These are phyloP conservation scores for Phytophthora lateralis DNA, from an alignment of 352 stramenopile species.

Conservation along the genomic window DNA sequence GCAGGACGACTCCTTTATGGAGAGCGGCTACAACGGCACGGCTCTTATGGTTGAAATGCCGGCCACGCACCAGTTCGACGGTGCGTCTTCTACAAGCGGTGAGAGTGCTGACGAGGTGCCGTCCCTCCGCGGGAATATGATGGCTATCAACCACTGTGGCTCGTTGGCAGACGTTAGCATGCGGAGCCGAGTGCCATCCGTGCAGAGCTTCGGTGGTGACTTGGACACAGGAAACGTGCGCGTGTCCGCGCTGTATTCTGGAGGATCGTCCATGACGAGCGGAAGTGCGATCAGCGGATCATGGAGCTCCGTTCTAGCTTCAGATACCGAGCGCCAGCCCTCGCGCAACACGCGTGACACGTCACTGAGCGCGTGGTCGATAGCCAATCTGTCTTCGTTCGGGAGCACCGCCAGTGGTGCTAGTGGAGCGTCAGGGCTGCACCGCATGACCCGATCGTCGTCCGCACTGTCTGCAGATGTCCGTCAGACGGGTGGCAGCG, in stretches of 20 bases:
- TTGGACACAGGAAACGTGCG: constrained; percentile 26
- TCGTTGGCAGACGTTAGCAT: constrained; percentile 20
- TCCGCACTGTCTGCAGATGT: constrained; percentile 25
- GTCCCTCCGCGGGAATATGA: constrained; percentile 21
- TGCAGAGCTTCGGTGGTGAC: constrained; percentile 22
- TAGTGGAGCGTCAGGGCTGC: constrained; percentile 15
- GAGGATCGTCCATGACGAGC: constrained; percentile 56
- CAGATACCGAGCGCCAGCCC: constrained; percentile 48
- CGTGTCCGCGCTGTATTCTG: constrained; percentile 37
- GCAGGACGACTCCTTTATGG: constrained; percentile 43
- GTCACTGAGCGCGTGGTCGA: constrained; percentile 62
- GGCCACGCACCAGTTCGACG: constrained; percentile 22
- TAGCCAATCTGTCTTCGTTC: constrained; percentile 47
- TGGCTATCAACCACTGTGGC: constrained; percentile 15
- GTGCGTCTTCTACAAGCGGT: constrained; percentile 22
- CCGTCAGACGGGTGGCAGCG: constrained; percentile 12
- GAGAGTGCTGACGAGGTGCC: constrained; percentile 34
- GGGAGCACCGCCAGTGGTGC: constrained; percentile 29
- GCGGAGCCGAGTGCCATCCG: constrained; percentile 19
- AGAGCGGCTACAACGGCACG: constrained; percentile 32
- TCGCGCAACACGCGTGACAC: constrained; percentile 77
- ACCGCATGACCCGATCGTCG: constrained; percentile 25
- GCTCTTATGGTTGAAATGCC: constrained; percentile 29
- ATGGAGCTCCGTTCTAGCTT: constrained; percentile 81
- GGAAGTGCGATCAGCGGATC: constrained; percentile 55